phyloP scores from a whole-genome alignment of 2,329 filamentous ascomycete species.

The Sarocladium strictum region DNA sequence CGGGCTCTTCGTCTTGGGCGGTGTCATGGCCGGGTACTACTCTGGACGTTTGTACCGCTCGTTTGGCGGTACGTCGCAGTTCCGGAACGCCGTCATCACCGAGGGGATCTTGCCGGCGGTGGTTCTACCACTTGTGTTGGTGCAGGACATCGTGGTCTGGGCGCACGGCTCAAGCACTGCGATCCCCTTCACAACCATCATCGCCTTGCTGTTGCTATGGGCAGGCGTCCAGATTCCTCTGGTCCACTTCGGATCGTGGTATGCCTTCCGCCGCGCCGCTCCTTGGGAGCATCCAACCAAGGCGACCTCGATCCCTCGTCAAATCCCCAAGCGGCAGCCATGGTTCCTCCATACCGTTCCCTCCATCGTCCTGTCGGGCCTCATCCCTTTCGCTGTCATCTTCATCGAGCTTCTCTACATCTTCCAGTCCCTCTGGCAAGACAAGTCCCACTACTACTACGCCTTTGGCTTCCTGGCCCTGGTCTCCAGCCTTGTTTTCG shows the following conservation, averaged over 20 bases:
- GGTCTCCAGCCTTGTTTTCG: constrained; percentile 63
- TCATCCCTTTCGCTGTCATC: constrained; percentile 80
- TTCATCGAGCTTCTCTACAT: constrained; percentile 85
- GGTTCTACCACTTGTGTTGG: constrained; percentile 67
- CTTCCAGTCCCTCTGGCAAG: constrained; percentile 82
- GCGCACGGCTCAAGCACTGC: constrained; percentile 83
- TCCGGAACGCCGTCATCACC: constrained; percentile 71
- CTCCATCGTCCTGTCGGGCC: constrained; percentile 63
- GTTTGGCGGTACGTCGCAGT: constrained; percentile 69
- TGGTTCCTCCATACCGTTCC: constrained; percentile 67
- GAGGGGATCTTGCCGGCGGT: constrained; percentile 74
- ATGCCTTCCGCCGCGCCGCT: constrained; percentile 58
- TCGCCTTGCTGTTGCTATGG: constrained; percentile 71
- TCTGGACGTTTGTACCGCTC: constrained; percentile 78
- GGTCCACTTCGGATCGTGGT: constrained; percentile 74
- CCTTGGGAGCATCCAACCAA: constrained; percentile 76
- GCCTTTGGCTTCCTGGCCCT: constrained; percentile 81
- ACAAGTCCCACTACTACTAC: constrained; percentile 89
- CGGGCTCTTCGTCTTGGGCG: constrained; percentile 77
- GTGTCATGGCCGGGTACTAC: constrained; percentile 81
- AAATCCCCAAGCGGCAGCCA: constrained; percentile 60
- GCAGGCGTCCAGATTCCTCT: constrained; percentile 80
- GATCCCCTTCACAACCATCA: constrained; percentile 72
- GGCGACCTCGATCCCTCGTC: constrained; percentile 64
- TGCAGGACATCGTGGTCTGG: constrained; percentile 87